Evolutionary conservation across 805 yeast species (phyloP).

Genomic region (Lipomyces spencermartinsiae): DNA sequence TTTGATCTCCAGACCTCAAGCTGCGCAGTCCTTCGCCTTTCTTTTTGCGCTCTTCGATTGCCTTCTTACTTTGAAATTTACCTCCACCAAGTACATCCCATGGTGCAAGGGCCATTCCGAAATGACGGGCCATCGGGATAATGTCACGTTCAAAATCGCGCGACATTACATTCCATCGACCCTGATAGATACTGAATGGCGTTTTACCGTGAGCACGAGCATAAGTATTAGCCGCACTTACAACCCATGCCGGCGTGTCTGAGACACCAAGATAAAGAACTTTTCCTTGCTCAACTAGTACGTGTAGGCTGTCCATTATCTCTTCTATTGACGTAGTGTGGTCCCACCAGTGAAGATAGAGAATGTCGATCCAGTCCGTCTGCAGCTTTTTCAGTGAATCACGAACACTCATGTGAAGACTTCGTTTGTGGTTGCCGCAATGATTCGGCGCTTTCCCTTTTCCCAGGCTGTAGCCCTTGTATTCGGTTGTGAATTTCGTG

Average conservation of each 20-base stretch:
- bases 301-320: constrained; percentile 38
- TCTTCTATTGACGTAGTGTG: constrained; percentile 39
- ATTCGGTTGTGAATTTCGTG: constrained; percentile 46
- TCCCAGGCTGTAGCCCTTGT: constrained; percentile 9
- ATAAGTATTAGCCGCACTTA: constrained; percentile 30
- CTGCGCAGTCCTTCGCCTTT: constrained; percentile 30
- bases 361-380: constrained; percentile 40
- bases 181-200: constrained; percentile 42
- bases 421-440: constrained; percentile 10
- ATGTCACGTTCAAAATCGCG: constrained; percentile 42
- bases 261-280: constrained; percentile 41
- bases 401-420: constrained; percentile 7
- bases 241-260: constrained; percentile 42
- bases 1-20: not conserved
- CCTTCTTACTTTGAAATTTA: constrained; percentile 36
- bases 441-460: constrained; percentile 3
- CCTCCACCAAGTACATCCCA: constrained; percentile 43
- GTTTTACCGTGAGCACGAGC: constrained; percentile 38
- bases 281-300: constrained; percentile 31
- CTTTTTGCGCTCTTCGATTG: constrained; percentile 35
- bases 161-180: constrained; percentile 38
- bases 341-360: constrained; percentile 43
- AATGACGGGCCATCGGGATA: constrained; percentile 40
- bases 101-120: constrained; percentile 42
- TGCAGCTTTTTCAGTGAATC: constrained; percentile 28